Percentiles rank a stretch among this genome's conserved stretches.
These are phyloP conservation scores for Jatropha curcas DNA, from an alignment of 345 rosid genomes.

Conservation along the genomic window DNA sequence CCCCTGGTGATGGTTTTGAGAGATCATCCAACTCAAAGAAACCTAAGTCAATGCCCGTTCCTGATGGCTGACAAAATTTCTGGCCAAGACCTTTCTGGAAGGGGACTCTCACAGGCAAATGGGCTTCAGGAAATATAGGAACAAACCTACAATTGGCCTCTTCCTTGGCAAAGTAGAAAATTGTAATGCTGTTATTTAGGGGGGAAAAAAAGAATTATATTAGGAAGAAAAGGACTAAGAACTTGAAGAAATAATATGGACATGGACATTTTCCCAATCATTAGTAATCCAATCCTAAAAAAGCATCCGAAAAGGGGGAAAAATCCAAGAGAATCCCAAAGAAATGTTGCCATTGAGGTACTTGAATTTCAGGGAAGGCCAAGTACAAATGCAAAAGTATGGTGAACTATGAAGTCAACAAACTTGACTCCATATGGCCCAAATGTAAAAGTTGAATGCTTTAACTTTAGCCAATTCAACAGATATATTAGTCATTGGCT, in stretches of 20 bases:
- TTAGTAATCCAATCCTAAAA: neutral
- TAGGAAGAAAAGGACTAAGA: conserved; percentile 1
- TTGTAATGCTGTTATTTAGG: conserved; percentile 52
- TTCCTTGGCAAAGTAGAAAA: conserved; percentile 81
- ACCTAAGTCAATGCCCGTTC: conserved; percentile 82
- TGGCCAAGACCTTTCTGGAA: conserved; percentile 71
- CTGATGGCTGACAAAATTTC: conserved; percentile 73
- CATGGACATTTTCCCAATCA: neutral
- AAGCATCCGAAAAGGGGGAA: neutral
- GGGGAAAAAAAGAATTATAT: conserved; percentile 10
- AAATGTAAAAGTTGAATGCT: neutral
- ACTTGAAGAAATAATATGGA: too few relatives aligned
- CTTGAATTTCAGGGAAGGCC: conserved; percentile 6
- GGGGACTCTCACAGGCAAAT: conserved; percentile 53
- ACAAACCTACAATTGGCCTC: conserved; percentile 64
- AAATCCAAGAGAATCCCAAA: neutral
- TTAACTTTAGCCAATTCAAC: neutral
- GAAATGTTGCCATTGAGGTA: neutral
- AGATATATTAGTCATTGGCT: neutral
- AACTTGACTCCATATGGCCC: neutral
- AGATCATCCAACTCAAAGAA: conserved; percentile 80
- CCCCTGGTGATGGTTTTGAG: conserved; percentile 62
- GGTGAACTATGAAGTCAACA: neutral
- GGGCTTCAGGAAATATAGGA: conserved; percentile 67
- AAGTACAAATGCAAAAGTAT: neutral